Evolutionary conservation across 768 basidiomycete genomes (phyloP).

Genomic region (Russula dissimulans): DNA sequence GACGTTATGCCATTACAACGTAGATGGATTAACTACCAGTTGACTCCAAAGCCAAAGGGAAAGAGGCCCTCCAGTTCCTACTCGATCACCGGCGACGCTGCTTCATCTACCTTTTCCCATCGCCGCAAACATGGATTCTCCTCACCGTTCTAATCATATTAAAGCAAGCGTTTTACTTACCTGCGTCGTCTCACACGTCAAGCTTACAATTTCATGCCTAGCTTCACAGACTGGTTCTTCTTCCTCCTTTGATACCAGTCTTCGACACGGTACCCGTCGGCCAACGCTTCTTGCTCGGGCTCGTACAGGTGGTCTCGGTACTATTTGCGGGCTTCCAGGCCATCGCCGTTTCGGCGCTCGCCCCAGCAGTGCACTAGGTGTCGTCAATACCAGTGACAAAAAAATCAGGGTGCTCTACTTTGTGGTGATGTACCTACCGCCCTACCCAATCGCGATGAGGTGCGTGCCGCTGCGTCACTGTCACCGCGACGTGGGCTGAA

Average conservation of each 20-base stretch:
- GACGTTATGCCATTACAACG: not conserved
- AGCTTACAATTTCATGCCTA: conserved; percentile 23
- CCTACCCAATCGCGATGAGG: too few species aligned
- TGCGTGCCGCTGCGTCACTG: too few species aligned
- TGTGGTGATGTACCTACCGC: too few species aligned
- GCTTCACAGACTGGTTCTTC: conserved; percentile 77
- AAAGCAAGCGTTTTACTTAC: conserved; percentile 41
- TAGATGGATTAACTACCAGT: conserved; percentile 68
- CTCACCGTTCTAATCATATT: conserved; percentile 54
- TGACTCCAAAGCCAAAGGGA: conserved; percentile 46
- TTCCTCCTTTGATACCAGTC: conserved; percentile 75
- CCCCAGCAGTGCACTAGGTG: too few species aligned
- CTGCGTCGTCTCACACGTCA: not conserved
- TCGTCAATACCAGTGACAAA: too few species aligned
- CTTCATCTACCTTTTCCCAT: conserved; percentile 82
- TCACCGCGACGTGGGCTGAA: too few species aligned
- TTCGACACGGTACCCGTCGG: conserved; percentile 63
- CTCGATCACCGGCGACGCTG: conserved; percentile 91
- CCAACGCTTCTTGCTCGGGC: conserved; percentile 55
- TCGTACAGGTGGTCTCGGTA: too few species aligned
- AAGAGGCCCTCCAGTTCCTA: conserved; percentile 80
- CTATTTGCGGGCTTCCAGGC: too few species aligned
- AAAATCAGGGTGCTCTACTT: too few species aligned
- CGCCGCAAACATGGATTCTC: conserved; percentile 57
- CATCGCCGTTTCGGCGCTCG: too few species aligned